Percentiles rank a stretch among this genome's conserved stretches.
Evolutionary conservation across 1,139 yeast genomes (phyloP).

Genomic region (Pichia sp.): DNA sequence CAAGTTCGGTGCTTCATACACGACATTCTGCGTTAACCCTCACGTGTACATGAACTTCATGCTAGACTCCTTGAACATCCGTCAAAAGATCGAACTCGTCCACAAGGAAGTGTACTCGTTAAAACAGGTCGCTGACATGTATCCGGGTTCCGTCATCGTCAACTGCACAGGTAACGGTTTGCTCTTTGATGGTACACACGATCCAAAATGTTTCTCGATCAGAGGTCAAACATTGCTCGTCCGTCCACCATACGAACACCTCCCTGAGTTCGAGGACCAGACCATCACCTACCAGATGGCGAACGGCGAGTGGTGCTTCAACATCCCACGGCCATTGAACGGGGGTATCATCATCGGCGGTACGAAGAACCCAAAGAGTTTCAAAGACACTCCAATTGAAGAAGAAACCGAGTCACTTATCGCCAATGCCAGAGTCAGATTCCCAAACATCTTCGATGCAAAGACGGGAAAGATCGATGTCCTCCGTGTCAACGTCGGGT

Average conservation of each 20-base stretch:
- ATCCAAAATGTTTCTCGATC: constrained; percentile 48
- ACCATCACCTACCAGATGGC: constrained; percentile 61
- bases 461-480: constrained; percentile 38
- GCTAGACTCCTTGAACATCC: constrained; percentile 34
- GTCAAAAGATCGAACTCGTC: constrained; percentile 46
- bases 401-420: constrained; percentile 48
- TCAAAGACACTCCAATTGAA: constrained; percentile 35
- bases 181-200: constrained; percentile 54
- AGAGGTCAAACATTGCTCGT: constrained; percentile 53
- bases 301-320: constrained; percentile 63
- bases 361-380: constrained; percentile 53
- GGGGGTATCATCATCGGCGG: constrained; percentile 77
- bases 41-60: constrained; percentile 54
- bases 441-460: constrained; percentile 49
- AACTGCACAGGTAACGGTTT: constrained; percentile 66
- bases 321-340: constrained; percentile 57
- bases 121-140: constrained; percentile 37
- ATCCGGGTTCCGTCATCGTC: constrained; percentile 38
- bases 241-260: constrained; percentile 41
- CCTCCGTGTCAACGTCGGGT: constrained; percentile 62
- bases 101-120: constrained; percentile 39
- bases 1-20: constrained; percentile 48
- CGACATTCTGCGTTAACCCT: constrained; percentile 62
- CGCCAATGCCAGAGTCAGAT: constrained; percentile 45
- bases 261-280: constrained; percentile 33